Percentiles rank a stretch among this genome's conserved stretches.
phyloP scores from a whole-genome alignment of 805 yeast species.

The Teunomyces panamensis region DNA sequence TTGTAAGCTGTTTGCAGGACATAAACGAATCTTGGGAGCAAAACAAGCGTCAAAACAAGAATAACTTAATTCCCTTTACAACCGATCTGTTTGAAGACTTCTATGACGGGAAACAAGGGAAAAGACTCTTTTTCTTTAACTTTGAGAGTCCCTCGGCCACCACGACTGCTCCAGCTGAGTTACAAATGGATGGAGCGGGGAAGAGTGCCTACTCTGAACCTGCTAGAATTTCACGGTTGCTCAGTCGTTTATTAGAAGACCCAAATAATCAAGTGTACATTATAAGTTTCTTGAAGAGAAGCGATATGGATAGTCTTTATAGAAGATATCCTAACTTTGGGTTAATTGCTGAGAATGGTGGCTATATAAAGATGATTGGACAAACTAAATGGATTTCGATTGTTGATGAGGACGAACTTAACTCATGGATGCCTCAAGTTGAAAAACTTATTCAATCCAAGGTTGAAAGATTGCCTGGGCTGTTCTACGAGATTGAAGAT shows the following conservation, averaged over 20 bases:
- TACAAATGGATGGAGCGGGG: slow-evolving; percentile 10
- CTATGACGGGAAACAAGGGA: slow-evolving; percentile 23
- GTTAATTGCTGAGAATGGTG: slow-evolving; percentile 88
- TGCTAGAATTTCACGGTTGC: slow-evolving; percentile 52
- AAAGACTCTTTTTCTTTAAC: slow-evolving; percentile 52
- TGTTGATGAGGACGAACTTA: slow-evolving; percentile 46
- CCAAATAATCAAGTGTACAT: slow-evolving; percentile 68
- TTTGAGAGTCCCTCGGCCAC: slow-evolving; percentile 43
- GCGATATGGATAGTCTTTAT: slow-evolving; percentile 65
- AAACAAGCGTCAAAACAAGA: slow-evolving; percentile 25
- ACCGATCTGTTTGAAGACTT: slow-evolving; percentile 30
- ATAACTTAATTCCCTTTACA: slow-evolving; percentile 30
- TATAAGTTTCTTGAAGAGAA: slow-evolving; percentile 60
- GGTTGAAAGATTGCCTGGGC: slow-evolving; percentile 78
- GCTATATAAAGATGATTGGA: slow-evolving; percentile 59
- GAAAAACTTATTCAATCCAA: slow-evolving; percentile 53
- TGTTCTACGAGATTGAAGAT: slow-evolving; percentile 68
- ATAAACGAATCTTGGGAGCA: slow-evolving; percentile 45
- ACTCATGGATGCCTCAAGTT: slow-evolving; percentile 59
- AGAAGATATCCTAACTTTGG: slow-evolving; percentile 70
- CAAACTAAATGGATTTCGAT: slow-evolving; percentile 59
- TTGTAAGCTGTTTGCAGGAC: slow-evolving; percentile 49
- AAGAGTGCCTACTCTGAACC: slow-evolving; percentile 48
- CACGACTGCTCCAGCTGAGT: slow-evolving; percentile 1
- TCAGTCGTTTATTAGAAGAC: slow-evolving; percentile 58